A percentile compares a stretch with the other conserved stretches of the same genome.
Conservation (phyloP, 176 grass and related monocot genomes). For the Hordeum vulgare region MorexV3_pseudomolecules_assembly NC_058521.1:538170984-538171483, state of each 20-base stretch:
- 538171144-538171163: conserved; percentile 70
- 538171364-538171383: background rate
- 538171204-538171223: conserved; percentile 65
- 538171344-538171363: background rate
- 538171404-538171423: too few species aligned
- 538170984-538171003: too few species aligned
- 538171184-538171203: conserved; percentile 78
- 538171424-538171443: too few species aligned
- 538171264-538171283: conserved; percentile 4
- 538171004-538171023: too few species aligned
- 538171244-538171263: conserved; percentile 62
- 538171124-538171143: conserved; percentile 66
- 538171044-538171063: too few species aligned
- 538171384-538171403: background rate
- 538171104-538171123: conserved; percentile 55
- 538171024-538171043: too few species aligned
- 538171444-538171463: too few species aligned
- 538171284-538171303: background rate
- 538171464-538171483: too few species aligned
- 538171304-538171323: background rate
- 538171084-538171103: conserved; percentile 63
- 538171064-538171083: too few species aligned
- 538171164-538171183: conserved; percentile 83
- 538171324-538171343: background rate
- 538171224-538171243: conserved; percentile 58